Evolutionary conservation across 2,329 filamentous ascomycete genomes (phyloP), one percentile per base, ranked within the genome.

Genomic region (Botrytis porri): DNA sequence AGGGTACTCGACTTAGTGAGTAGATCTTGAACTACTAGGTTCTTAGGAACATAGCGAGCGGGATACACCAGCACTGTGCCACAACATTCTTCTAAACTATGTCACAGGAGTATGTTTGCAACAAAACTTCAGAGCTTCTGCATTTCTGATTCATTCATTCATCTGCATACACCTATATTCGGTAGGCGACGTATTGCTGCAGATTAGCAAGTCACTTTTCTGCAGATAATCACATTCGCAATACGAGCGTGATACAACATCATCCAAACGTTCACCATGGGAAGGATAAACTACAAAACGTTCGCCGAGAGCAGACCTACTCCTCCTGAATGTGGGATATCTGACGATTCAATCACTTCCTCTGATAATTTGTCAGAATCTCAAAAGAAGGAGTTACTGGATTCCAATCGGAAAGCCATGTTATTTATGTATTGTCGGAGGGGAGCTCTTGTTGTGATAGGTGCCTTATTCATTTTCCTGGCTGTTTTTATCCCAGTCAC

Each of bases 251-350:
- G 54, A 25, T 69, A 60, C 66, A 60, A n/a, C 29, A 69, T 61
- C 39, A 65, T 48, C 29, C 43, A 35, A 9, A 57, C 62, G 5
- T 1, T 25, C 29, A 65, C 9, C 29, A 48, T 48, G 62, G 41
- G 62, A 18, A 25, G 43, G 35, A 65, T 41, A 32, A 57, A 64
- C 45, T 64, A 71, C 32, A 71, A 64, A 43, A 57, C 69, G 6
- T 71, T 71, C 25, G 29, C n/a, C 3, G 54, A 18, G 32, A 41
- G 59, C 14, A 35, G n/a, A 6, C 29, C 29, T 39, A 35, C n/a
- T n/a, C 57, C 59, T 54, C 25, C 25, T 18, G 25, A 32, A 35
- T 7, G 20, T 51, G 14, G 20, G 16, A n/a, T 25, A 54, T 57
- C 60, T 57, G 35, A 57, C 10, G n/a, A 64, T 43, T 37, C 48